Evolutionary conservation across 2,329 filamentous ascomycete species (phyloP).

Genomic region (Didymella segeticola): DNA sequence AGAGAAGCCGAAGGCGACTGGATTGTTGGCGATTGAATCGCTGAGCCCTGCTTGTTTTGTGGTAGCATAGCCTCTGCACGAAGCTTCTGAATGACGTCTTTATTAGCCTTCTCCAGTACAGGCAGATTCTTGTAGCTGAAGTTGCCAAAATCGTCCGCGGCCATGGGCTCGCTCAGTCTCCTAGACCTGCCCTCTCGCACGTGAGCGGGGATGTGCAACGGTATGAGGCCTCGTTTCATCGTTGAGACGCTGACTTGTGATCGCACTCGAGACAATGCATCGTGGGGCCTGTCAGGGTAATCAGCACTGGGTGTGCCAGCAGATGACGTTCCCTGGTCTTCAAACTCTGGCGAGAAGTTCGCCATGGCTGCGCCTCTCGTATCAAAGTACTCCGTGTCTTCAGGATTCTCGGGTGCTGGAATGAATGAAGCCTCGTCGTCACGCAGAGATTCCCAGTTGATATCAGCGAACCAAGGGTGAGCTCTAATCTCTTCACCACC

Average conservation of each 20-base stretch:
- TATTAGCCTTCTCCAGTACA: conserved; percentile 96
- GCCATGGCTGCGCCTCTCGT: conserved; percentile 88
- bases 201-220: conserved; percentile 93
- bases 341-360: conserved; percentile 91
- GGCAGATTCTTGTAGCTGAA: conserved; percentile 98
- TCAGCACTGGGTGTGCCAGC: conserved; percentile 72
- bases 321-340: conserved; percentile 84
- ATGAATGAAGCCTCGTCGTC: conserved; percentile 97
- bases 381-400: conserved; percentile 99
- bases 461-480: conserved; percentile 85
- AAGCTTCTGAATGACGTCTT: conserved; percentile 96
- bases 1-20: conserved; percentile 69
- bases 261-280: conserved; percentile 87
- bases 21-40: conserved; percentile 51
- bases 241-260: conserved; percentile 81
- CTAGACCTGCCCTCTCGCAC: conserved; percentile 89
- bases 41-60: conserved; percentile 59
- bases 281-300: conserved; percentile 89
- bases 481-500: conserved; percentile 90
- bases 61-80: conserved; percentile 86
- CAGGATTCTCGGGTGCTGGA: conserved; percentile 87
- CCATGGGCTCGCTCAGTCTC: conserved; percentile 87
- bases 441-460: conserved; percentile 90
- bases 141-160: conserved; percentile 90
- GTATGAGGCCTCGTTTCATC: conserved; percentile 91